Conservation (phyloP, 2,329 filamentous ascomycete genomes). For the Colletotrichum cereale region DNA sequence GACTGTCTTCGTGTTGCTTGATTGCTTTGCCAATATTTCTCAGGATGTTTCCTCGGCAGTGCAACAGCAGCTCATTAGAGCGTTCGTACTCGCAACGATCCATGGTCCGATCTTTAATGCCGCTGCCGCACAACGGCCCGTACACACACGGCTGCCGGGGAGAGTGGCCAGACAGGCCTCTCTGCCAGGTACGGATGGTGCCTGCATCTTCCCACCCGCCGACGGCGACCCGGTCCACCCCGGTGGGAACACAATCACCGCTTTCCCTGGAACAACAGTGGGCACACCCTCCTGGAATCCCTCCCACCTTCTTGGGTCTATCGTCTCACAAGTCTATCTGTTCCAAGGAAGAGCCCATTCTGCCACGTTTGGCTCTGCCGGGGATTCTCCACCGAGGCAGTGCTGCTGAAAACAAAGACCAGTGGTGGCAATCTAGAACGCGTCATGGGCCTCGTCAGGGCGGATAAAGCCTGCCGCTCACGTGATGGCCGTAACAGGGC, state of each 20-base stretch:
- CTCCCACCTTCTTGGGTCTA: neutral
- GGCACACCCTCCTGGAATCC: neutral
- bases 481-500: neutral
- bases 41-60: slow-evolving; percentile 27
- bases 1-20: slow-evolving; percentile 23
- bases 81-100: slow-evolving; percentile 30
- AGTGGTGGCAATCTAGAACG: slow-evolving; percentile 32
- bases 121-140: slow-evolving; percentile 34
- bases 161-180: neutral
- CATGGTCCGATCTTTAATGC: slow-evolving; percentile 32
- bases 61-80: slow-evolving; percentile 23
- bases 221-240: slow-evolving; percentile 21
- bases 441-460: slow-evolving; percentile 39
- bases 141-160: slow-evolving; percentile 8
- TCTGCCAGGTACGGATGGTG: slow-evolving; percentile 3
- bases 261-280: neutral
- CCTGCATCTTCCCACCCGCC: slow-evolving; percentile 15
- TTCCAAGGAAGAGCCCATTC: slow-evolving; percentile 11
- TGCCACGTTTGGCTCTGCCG: neutral
- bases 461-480: slow-evolving; percentile 12
- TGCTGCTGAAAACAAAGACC: slow-evolving; percentile 16
- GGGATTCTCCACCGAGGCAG: slow-evolving; percentile 28
- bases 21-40: slow-evolving; percentile 19
- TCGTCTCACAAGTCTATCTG: neutral
- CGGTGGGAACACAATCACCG: slow-evolving; percentile 31